phyloP scores from a whole-genome alignment of 305 asterid species.

The Fraxinus sp. region DNA sequence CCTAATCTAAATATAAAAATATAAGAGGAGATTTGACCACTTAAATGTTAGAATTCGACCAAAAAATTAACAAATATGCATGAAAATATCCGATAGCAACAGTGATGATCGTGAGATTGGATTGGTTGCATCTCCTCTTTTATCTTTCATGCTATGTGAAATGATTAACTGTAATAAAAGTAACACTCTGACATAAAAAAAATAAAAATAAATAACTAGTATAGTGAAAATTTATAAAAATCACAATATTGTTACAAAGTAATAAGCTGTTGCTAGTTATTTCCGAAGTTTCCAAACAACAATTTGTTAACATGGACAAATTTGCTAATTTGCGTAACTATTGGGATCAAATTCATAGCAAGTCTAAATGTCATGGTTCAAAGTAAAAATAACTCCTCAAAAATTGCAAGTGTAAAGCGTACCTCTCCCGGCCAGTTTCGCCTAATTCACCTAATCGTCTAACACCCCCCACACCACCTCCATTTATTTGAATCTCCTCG shows the following conservation, averaged over 20 bases:
- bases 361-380: neutral
- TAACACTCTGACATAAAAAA: neutral
- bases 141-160: neutral
- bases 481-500: neutral
- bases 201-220: neutral
- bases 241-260: neutral
- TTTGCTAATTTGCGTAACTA: neutral
- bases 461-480: neutral
- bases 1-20: too few species aligned
- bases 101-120: neutral
- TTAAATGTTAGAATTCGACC: neutral
- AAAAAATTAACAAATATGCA: neutral
- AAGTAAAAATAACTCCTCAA: neutral
- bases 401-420: neutral
- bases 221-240: neutral
- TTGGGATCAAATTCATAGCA: neutral
- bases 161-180: neutral
- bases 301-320: neutral
- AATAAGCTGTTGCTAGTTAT: neutral
- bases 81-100: neutral
- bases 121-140: neutral
- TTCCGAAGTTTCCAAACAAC: neutral
- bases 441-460: neutral
- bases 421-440: neutral
- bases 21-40: neutral